Evolutionary conservation across 768 basidiomycete species (phyloP).

Genomic region (Porpolomopsis calyptriformis): DNA sequence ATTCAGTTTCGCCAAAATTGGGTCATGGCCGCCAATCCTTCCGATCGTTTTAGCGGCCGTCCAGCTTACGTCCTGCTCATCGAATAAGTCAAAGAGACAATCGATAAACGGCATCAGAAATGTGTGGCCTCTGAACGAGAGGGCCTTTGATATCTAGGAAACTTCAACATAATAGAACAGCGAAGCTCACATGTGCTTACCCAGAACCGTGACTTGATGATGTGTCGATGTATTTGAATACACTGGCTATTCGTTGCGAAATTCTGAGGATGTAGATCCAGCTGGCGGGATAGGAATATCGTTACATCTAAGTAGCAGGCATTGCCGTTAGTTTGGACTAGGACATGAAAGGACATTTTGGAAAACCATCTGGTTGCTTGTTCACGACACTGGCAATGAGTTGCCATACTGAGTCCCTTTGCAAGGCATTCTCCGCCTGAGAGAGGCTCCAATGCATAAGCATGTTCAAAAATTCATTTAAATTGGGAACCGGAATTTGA

Average conservation of each 20-base stretch:
- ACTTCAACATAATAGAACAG: background rate
- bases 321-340: background rate
- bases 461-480: slow-evolving; percentile 39
- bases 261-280: slow-evolving; percentile 31
- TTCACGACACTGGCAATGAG: slow-evolving; percentile 65
- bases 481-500: slow-evolving; percentile 35
- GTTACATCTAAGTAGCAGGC: slow-evolving; percentile 29
- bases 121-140: slow-evolving; percentile 66
- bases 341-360: background rate
- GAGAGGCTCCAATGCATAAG: slow-evolving; percentile 53
- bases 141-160: slow-evolving; percentile 61
- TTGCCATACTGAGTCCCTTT: slow-evolving; percentile 46
- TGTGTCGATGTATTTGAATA: slow-evolving; percentile 33
- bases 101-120: slow-evolving; percentile 46
- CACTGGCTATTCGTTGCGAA: slow-evolving; percentile 28
- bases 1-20: slow-evolving; percentile 64
- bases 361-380: slow-evolving; percentile 60
- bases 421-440: slow-evolving; percentile 34
- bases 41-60: slow-evolving; percentile 73
- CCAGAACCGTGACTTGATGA: slow-evolving; percentile 59
- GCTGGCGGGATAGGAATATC: slow-evolving; percentile 32
- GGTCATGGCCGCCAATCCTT: slow-evolving; percentile 48
- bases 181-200: slow-evolving; percentile 28
- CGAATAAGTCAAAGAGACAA: slow-evolving; percentile 58
- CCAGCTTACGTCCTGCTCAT: slow-evolving; percentile 52